A percentile compares a stretch with the other conserved stretches of the same genome.
phyloP scores from a whole-genome alignment of 2,329 filamentous ascomycete species.

The Neofusicoccum parvum region DNA sequence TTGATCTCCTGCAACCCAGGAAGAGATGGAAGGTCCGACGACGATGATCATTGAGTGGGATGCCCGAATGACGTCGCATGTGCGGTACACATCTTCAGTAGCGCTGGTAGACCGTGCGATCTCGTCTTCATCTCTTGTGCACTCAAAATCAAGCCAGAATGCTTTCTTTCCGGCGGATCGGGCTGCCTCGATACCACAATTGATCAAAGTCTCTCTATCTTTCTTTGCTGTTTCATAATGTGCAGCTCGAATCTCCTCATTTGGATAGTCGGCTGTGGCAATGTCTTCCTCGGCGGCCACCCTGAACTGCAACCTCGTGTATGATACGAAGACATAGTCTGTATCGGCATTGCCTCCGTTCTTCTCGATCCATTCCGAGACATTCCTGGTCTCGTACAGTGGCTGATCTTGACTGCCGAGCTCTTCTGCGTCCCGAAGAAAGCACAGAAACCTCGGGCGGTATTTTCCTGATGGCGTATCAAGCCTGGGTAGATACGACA shows the following conservation, averaged over 20 bases:
- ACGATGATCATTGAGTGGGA: constrained; percentile 12
- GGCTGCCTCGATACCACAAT: constrained; percentile 2
- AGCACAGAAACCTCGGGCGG: constrained; percentile 14
- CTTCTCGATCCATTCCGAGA: constrained; percentile 1
- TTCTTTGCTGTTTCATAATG: not conserved
- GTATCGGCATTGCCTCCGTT: not conserved
- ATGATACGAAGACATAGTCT: constrained; percentile 19
- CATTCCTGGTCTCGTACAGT: not conserved
- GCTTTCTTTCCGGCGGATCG: not conserved
- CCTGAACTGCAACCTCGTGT: constrained; percentile 18
- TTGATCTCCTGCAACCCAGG: not conserved
- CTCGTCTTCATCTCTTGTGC: not conserved
- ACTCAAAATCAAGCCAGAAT: constrained; percentile 21
- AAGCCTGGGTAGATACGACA: too few species aligned
- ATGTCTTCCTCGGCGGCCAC: not conserved
- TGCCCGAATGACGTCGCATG: constrained; percentile 13
- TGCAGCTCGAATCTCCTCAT: not conserved
- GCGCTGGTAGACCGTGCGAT: not conserved
- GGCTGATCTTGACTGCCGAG: not conserved
- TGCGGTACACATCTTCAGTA: constrained; percentile 5
- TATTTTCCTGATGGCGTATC: not conserved
- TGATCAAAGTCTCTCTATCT: not conserved
- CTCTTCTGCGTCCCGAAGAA: not conserved
- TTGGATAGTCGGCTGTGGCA: not conserved
- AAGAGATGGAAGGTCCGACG: not conserved